Conservation (phyloP, 495 filamentous ascomycete genomes). For the Penicillium psychrofluorescens region DNA sequence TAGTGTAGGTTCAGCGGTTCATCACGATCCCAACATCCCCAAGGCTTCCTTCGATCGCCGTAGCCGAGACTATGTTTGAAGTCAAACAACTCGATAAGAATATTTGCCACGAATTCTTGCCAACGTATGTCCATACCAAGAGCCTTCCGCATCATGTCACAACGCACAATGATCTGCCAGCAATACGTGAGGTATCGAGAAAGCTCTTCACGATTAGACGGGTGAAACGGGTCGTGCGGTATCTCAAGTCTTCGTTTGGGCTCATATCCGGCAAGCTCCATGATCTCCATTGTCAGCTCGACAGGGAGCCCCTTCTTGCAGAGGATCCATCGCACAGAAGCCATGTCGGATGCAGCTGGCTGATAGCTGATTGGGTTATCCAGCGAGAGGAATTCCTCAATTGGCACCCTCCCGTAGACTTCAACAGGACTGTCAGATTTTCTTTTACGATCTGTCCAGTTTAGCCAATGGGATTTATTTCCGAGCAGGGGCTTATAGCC, state of each 20-base stretch:
- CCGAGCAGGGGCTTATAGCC: no score
- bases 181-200: slow-evolving; percentile 9
- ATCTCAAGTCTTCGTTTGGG: not conserved
- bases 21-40: no score
- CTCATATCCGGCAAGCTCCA: slow-evolving; percentile 7
- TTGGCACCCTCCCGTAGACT: slow-evolving; percentile 1
- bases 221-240: slow-evolving; percentile 15
- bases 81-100: no score
- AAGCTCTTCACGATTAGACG: slow-evolving; percentile 5
- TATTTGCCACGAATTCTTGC: no score
- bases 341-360: not conserved
- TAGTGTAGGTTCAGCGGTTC: no score
- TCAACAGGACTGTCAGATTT: no score
- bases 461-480: no score
- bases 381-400: slow-evolving; percentile 6
- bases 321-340: not conserved
- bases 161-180: slow-evolving; percentile 15
- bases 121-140: no score
- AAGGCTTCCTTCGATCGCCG: no score
- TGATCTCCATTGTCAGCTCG: slow-evolving; percentile 11
- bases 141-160: slow-evolving; percentile 8
- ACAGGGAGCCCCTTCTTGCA: slow-evolving; percentile 4
- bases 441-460: no score
- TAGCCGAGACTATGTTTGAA: no score
- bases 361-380: not conserved